These are phyloP conservation scores for Candida quercuum DNA, from an alignment of 805 yeast species.

Conservation along the genomic window DNA sequence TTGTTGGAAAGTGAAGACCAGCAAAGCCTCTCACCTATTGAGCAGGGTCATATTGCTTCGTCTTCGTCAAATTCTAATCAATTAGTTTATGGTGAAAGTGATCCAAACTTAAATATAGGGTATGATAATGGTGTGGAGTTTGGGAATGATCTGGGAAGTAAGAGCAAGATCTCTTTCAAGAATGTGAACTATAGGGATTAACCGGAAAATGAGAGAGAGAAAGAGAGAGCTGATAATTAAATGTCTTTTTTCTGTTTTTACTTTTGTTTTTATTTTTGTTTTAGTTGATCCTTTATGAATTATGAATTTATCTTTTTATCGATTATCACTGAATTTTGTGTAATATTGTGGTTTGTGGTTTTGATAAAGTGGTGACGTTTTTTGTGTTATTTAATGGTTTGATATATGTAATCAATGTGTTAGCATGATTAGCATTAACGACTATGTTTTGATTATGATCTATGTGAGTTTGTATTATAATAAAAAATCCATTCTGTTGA, in stretches of 20 bases:
- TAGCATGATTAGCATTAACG: too few species aligned
- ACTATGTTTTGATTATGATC: too few species aligned
- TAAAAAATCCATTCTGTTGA: too few species aligned
- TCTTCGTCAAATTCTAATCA: background rate
- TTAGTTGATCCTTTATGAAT: background rate
- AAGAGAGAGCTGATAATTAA: too few species aligned
- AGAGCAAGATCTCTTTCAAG: conserved; percentile 20
- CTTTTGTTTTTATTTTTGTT: background rate
- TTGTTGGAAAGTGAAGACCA: background rate
- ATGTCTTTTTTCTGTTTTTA: background rate
- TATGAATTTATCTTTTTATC: background rate
- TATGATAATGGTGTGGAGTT: background rate
- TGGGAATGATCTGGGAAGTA: background rate
- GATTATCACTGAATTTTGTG: background rate
- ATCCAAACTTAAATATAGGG: background rate
- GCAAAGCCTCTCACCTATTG: too few species aligned
- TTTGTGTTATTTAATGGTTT: background rate
- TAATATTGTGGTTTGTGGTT: background rate
- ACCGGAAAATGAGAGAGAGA: too few species aligned
- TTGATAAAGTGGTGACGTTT: background rate
- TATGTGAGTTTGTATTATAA: too few species aligned
- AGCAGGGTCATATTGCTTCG: too few species aligned
- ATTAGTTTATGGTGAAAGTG: background rate
- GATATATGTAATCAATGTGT: too few species aligned
- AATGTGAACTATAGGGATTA: conserved; percentile 18